Percentiles rank a stretch among this genome's conserved stretches.
phyloP scores from a whole-genome alignment of 108 stramenopile species.

The Cyclotella distinguenda region DNA sequence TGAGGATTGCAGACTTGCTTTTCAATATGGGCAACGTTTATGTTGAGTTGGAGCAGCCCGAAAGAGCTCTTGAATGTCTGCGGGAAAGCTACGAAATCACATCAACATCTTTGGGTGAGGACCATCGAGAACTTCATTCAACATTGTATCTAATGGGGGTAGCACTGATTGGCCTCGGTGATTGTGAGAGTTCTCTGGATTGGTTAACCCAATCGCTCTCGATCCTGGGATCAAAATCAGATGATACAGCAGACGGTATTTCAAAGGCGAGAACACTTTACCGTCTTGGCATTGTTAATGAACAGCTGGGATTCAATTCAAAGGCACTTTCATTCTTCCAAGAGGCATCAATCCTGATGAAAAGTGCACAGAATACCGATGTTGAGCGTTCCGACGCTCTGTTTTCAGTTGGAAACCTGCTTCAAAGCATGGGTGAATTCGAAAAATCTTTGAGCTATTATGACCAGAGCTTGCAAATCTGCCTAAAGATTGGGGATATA shows the following conservation, averaged over 20 bases:
- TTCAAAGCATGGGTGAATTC: conserved; percentile 24
- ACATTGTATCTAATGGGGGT: conserved; percentile 46
- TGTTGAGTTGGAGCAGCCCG: conserved; percentile 30
- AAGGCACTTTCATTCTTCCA: conserved; percentile 35
- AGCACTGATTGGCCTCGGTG: conserved; percentile 26
- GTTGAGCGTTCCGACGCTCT: conserved; percentile 46
- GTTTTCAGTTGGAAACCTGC: conserved; percentile 44
- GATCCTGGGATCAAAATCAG: conserved; percentile 14
- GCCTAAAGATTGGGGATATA: conserved; percentile 19
- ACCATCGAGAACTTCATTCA: conserved; percentile 41
- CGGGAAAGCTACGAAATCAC: conserved; percentile 44
- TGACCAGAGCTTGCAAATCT: conserved; percentile 46
- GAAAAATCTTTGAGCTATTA: conserved; percentile 45
- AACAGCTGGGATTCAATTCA: conserved; percentile 14
- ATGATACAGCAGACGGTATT: conserved; percentile 22
- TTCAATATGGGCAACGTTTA: conserved; percentile 55
- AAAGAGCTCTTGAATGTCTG: conserved; percentile 43
- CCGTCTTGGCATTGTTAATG: conserved; percentile 33
- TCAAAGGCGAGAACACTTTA: conserved; percentile 26
- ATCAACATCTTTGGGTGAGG: conserved; percentile 29
- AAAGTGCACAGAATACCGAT: conserved; percentile 16
- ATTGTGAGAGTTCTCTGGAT: conserved; percentile 23
- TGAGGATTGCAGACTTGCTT: conserved; percentile 50
- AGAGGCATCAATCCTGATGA: conserved; percentile 23
- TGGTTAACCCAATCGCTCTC: conserved; percentile 32